phyloP scores from a whole-genome alignment of 306 rosid species.

The Quercus mongolica region DNA sequence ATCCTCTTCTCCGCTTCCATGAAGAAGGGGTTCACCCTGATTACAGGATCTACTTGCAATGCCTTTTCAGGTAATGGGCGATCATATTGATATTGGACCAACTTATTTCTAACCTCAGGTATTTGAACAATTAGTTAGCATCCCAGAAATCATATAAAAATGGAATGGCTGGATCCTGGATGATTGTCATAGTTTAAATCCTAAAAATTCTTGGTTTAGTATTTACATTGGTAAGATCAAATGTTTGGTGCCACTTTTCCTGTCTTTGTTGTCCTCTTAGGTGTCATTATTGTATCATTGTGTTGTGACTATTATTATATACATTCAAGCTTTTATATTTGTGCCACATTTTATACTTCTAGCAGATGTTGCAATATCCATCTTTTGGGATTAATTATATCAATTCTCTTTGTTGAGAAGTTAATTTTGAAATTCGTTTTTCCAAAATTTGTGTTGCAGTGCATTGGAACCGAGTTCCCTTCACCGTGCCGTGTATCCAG shows the following conservation, averaged over 20 bases:
- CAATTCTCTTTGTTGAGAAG: slow-evolving; percentile 8
- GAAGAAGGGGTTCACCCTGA: slow-evolving; percentile 99
- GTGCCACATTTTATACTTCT: neutral
- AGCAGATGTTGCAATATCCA: neutral
- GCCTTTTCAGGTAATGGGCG: slow-evolving; percentile 77
- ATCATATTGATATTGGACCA: slow-evolving; percentile 1
- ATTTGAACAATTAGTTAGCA: slow-evolving; percentile 5
- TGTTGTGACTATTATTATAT: neutral
- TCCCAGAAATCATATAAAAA: neutral
- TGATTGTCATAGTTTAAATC: neutral
- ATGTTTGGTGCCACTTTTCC: neutral
- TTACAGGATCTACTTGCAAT: slow-evolving; percentile 86
- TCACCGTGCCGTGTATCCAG: slow-evolving; percentile 84
- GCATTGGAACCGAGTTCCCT: slow-evolving; percentile 90
- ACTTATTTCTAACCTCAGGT: neutral
- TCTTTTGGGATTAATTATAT: neutral
- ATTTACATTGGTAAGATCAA: neutral
- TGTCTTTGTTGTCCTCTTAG: neutral
- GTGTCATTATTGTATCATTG: neutral
- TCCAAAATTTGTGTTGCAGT: slow-evolving; percentile 42
- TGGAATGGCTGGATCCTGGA: neutral
- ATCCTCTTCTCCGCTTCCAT: slow-evolving; percentile 86
- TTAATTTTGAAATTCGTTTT: slow-evolving; percentile 20
- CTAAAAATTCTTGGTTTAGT: neutral
- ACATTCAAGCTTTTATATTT: neutral